Base-by-base conservation (phyloP, 1,139 yeast genomes). In the Debaryomyces psychrophilus region DNA sequence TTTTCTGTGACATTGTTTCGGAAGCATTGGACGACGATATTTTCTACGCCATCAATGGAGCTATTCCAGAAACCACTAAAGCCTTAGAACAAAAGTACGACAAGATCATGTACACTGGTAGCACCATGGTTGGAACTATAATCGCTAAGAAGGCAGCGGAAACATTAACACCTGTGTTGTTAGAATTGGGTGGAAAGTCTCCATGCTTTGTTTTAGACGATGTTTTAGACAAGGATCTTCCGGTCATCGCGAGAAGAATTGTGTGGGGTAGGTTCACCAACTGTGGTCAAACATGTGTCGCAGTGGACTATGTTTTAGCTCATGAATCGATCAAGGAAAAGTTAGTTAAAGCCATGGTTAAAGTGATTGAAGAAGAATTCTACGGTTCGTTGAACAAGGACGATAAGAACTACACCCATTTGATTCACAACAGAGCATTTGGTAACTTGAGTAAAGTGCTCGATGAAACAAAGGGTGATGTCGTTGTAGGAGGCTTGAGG, bases 101-200 rank as follows among this genome's bases (percentile, higher is more conserved):
- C 68, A 85, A 87, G 67, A 90, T 92, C 51, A 76, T 92, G 67
- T 88, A 87, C 65, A 92, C 98, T 8, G 98, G 98, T 26, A 84
- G 87, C 44, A 79, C 82, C 18, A 60, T 62, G 12, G 96, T 90
- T 20, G 98, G 97, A 38, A 81, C 79, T 36, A 81, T 89, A 49
- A 81, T 92, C 40, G 87, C 95, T 26, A 72, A 76, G 50, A 87
- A 87, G 43, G 97, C 97, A 0, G 96, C 95, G 6, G 84, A 88
- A 65, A 78, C 81, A 31, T 73, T 92, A 57, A 89, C 96, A 1
- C 98, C 98, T 0, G 79, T 79, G 17, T 68, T 87, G 23, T 75
- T 93, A 51, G 98, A 92, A 67, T 75, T 93, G 41, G 98, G 98
- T 43, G 97, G 97, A n/a, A 90, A 90, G 63, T 85, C 93, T 3